Conservation (phyloP, 805 yeast species). For the Jamesozyma rosinii region DNA sequence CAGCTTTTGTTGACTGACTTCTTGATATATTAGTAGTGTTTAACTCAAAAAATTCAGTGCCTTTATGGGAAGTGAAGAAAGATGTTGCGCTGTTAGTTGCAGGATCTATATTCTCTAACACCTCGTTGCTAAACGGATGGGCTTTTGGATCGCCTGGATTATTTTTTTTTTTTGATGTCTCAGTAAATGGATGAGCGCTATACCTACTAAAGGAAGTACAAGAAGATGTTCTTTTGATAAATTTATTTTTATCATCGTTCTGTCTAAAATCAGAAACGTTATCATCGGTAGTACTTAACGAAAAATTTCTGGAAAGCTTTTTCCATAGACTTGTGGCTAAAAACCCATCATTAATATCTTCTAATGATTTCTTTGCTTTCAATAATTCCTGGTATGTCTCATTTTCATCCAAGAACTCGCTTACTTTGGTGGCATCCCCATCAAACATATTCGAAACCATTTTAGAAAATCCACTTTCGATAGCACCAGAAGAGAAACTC, state of each 20-base stretch:
- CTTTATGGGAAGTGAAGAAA: too few species aligned
- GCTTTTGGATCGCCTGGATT: slow-evolving; percentile 18
- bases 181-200: slow-evolving; percentile 1
- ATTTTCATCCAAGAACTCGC: slow-evolving; percentile 19
- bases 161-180: slow-evolving; percentile 21
- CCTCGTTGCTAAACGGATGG: slow-evolving; percentile 7
- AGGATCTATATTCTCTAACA: background rate
- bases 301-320: slow-evolving; percentile 34
- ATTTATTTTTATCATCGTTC: background rate
- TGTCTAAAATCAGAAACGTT: slow-evolving; percentile 6
- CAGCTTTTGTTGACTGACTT: background rate
- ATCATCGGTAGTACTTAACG: slow-evolving; percentile 19
- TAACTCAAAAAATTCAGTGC: background rate
- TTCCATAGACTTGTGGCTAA: slow-evolving; percentile 47
- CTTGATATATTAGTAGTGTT: background rate
- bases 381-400: slow-evolving; percentile 32
- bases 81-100: background rate
- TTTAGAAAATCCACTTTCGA: slow-evolving; percentile 17
- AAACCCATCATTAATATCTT: slow-evolving; percentile 57
- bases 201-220: background rate
- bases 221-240: background rate
- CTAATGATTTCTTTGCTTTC: slow-evolving; percentile 46
- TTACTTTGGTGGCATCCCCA: slow-evolving; percentile 18
- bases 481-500: slow-evolving; percentile 1
- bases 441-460: slow-evolving; percentile 14